Percentiles rank a stretch among this genome's conserved stretches.
Conservation (phyloP, 148 eudicot genomes). For the Spergularia bocconei region DNA sequence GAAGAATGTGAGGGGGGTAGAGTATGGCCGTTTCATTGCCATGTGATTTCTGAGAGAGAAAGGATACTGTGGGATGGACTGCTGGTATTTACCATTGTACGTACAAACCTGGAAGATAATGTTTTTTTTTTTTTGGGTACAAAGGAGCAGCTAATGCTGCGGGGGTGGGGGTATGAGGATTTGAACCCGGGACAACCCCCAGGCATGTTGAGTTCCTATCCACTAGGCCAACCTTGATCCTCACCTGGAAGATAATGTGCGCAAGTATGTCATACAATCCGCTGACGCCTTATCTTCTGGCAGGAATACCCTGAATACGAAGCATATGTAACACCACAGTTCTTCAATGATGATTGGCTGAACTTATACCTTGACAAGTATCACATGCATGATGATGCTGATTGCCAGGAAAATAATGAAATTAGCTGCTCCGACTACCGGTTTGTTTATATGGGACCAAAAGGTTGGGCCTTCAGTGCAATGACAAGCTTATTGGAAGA, state of each 20-base stretch:
- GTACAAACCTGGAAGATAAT: background rate
- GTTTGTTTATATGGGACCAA: slow-evolving; percentile 98
- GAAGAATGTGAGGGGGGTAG: background rate
- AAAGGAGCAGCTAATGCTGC: no score
- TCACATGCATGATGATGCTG: slow-evolving; percentile 62
- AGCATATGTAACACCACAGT: slow-evolving; percentile 69
- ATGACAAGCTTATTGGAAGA: slow-evolving; percentile 31
- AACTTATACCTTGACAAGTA: slow-evolving; percentile 83
- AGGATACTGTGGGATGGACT: background rate
- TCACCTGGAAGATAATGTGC: no score
- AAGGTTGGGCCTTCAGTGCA: slow-evolving; percentile 60
- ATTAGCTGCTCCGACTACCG: slow-evolving; percentile 95
- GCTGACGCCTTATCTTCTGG: slow-evolving; percentile 26
- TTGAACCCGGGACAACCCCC: no score
- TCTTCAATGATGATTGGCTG: slow-evolving; percentile 89
- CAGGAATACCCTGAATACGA: slow-evolving; percentile 92
- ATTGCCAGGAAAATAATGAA: slow-evolving; percentile 47
- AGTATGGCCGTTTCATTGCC: background rate
- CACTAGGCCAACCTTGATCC: no score
- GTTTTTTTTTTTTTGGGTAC: no score
- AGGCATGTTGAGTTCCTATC: no score
- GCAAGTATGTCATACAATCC: background rate
- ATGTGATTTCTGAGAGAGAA: background rate
- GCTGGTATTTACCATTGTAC: background rate
- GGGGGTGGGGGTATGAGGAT: no score